Evolutionary conservation across 2,329 filamentous ascomycete genomes (phyloP).

Genomic region (Penicillium expansum): DNA sequence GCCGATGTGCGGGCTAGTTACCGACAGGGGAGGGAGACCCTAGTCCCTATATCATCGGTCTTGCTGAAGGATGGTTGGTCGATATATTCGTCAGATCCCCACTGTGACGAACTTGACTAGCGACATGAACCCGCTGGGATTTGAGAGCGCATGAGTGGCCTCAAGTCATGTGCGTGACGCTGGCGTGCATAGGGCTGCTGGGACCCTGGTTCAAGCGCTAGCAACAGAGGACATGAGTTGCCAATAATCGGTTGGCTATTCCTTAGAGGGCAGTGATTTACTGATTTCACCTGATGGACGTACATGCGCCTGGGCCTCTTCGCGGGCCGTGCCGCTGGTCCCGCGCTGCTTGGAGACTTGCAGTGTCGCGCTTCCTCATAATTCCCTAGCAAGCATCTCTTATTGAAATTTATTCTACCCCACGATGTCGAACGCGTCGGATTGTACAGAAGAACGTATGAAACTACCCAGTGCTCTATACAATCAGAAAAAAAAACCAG

Average conservation of each 20-base stretch:
- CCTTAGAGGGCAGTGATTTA: too few relatives aligned
- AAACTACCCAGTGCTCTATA: background rate
- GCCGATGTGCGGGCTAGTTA: background rate
- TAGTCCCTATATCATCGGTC: background rate
- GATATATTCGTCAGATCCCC: background rate
- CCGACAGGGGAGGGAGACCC: background rate
- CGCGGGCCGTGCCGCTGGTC: background rate
- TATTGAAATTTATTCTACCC: background rate
- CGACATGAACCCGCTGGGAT: background rate
- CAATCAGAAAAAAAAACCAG: background rate
- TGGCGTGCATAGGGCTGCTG: too few relatives aligned
- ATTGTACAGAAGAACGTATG: background rate
- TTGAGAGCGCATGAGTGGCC: background rate
- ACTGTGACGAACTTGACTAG: background rate
- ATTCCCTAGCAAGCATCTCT: background rate
- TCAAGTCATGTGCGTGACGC: background rate
- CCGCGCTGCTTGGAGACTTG: background rate
- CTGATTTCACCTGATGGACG: too few relatives aligned
- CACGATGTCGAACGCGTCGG: background rate
- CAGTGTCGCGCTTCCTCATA: background rate
- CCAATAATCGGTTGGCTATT: background rate
- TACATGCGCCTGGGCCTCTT: background rate
- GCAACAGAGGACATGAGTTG: background rate
- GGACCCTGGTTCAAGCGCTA: background rate
- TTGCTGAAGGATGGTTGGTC: background rate